These are phyloP conservation scores for Scleroderma bovista DNA, from an alignment of 768 basidiomycete genomes.

Conservation along the genomic window DNA sequence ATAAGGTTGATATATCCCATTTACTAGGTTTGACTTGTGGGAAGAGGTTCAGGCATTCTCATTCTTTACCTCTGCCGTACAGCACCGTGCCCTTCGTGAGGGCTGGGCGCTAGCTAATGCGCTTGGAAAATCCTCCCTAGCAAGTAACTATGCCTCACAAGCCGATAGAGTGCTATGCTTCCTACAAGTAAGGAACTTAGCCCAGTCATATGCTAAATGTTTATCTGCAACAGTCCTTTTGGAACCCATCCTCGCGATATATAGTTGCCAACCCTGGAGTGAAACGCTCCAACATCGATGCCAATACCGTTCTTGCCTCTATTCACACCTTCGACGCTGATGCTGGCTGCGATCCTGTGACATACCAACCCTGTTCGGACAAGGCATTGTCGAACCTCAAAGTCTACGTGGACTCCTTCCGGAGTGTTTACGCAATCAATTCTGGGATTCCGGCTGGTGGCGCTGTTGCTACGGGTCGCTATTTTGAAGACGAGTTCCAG, in stretches of 20 bases:
- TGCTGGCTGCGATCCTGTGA: constrained; percentile 67
- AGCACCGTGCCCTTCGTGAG: constrained; percentile 68
- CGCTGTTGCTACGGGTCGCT: constrained; percentile 73
- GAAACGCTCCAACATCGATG: constrained; percentile 69
- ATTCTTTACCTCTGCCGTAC: constrained; percentile 78
- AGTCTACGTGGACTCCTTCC: constrained; percentile 69
- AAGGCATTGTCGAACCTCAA: constrained; percentile 67
- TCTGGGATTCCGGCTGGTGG: constrained; percentile 43
- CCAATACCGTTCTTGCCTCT: constrained; percentile 68
- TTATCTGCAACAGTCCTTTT: constrained; percentile 51
- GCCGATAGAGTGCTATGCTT: constrained; percentile 67
- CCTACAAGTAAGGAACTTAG: constrained; percentile 47
- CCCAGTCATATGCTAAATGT: not conserved
- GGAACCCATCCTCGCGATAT: constrained; percentile 57
- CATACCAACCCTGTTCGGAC: constrained; percentile 85
- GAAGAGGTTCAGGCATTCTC: constrained; percentile 67
- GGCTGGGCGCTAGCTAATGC: constrained; percentile 56
- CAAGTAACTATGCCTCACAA: constrained; percentile 47
- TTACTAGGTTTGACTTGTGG: constrained; percentile 68
- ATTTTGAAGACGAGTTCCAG: constrained; percentile 68
- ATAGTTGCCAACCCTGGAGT: constrained; percentile 76
- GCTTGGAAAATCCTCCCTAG: constrained; percentile 45
- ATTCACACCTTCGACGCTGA: constrained; percentile 70
- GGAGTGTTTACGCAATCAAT: constrained; percentile 64
- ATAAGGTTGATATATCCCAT: not conserved